Percentiles rank a stretch among this genome's conserved stretches.
These are phyloP conservation scores for Centaurea solstitialis DNA, from an alignment of 129 eudicot species.

Conservation along the genomic window DNA sequence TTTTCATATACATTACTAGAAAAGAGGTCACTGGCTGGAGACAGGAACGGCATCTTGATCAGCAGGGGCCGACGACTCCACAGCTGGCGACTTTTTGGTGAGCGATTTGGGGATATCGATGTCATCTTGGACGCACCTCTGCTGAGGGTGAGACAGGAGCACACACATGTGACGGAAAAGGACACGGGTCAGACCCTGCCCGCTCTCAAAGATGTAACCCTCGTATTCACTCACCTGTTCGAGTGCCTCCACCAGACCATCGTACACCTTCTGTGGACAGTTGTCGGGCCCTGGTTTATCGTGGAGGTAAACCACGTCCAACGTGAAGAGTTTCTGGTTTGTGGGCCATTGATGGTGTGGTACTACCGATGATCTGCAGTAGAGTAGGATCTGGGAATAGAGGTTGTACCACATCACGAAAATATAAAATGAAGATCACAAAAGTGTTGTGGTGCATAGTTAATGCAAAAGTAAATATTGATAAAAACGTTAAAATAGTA, in stretches of 20 bases:
- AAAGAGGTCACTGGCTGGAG: conserved; percentile 44
- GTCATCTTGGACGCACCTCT: conserved; percentile 89
- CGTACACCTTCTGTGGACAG: conserved; percentile 97
- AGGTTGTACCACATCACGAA: not conserved
- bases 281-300: conserved; percentile 93
- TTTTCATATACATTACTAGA: not conserved
- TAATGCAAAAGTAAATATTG: not conserved
- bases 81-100: conserved; percentile 51
- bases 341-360: conserved; percentile 74
- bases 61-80: conserved; percentile 39
- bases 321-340: conserved; percentile 73
- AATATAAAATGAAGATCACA: not conserved
- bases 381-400: conserved; percentile 63
- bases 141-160: conserved; percentile 89
- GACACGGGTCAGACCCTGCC: conserved; percentile 82
- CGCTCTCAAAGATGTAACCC: conserved; percentile 92
- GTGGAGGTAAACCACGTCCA: conserved; percentile 89
- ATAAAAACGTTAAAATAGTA: not conserved
- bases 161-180: conserved; percentile 73
- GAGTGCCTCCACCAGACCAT: conserved; percentile 86
- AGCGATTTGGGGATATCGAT: conserved; percentile 76
- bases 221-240: conserved; percentile 86
- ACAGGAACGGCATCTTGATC: conserved; percentile 60
- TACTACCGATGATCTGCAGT: conserved; percentile 81
- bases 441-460: not conserved